These are phyloP conservation scores for Cotoneaster glaucophyllus DNA, from an alignment of 306 rosid species.

Conservation along the genomic window DNA sequence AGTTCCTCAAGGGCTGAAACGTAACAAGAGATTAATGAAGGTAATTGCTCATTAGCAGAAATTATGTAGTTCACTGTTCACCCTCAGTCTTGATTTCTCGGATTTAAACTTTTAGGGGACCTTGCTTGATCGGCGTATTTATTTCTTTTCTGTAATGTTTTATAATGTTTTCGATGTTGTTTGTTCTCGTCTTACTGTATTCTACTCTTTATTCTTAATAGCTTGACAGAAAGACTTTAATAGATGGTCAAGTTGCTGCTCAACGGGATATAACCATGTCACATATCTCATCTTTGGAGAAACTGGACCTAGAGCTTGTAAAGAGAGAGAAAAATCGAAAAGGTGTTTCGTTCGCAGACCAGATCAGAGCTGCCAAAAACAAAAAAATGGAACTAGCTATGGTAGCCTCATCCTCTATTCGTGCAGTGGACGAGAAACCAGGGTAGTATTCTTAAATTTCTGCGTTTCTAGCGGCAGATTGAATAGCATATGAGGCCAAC, in stretches of 20 bases:
- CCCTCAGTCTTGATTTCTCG: background rate
- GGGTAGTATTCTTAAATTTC: constrained; percentile 2
- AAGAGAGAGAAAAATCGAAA: constrained; percentile 45
- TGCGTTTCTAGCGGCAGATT: constrained; percentile 15
- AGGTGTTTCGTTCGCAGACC: constrained; percentile 69
- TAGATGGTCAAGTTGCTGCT: constrained; percentile 20
- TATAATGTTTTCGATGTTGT: background rate
- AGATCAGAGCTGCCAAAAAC: constrained; percentile 59
- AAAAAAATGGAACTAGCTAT: constrained; percentile 35
- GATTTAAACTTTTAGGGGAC: background rate
- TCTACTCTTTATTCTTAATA: constrained; percentile 16
- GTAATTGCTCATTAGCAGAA: constrained; percentile 20
- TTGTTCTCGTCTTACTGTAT: background rate
- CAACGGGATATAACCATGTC: constrained; percentile 24
- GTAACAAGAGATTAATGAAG: constrained; percentile 37
- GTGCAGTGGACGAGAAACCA: constrained; percentile 2
- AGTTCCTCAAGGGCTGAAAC: constrained; percentile 25
- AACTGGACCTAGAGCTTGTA: constrained; percentile 61
- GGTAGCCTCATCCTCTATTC: constrained; percentile 18
- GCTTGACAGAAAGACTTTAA: constrained; percentile 38
- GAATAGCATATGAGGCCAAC: background rate
- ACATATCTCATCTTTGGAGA: constrained; percentile 33
- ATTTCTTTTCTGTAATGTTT: background rate
- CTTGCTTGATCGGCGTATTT: background rate
- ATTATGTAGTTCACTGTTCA: background rate